Evolutionary conservation across 2,329 filamentous ascomycete genomes (phyloP).

Genomic region (Calycina herbarum): DNA sequence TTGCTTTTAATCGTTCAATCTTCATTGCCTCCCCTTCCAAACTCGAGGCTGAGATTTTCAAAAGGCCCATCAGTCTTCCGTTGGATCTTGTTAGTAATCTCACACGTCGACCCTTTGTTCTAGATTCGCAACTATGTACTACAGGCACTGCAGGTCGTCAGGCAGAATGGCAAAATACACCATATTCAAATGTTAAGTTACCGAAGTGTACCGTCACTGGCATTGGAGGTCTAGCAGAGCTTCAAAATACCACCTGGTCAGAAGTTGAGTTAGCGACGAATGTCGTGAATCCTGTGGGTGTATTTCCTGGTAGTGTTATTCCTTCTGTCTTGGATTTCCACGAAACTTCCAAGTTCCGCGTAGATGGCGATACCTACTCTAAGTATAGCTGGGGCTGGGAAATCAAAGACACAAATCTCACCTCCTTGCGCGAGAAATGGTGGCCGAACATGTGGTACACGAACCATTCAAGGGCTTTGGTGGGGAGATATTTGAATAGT

Average conservation of each 20-base stretch:
- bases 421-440: slow-evolving; percentile 6
- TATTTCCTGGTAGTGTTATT: slow-evolving; percentile 15
- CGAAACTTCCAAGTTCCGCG: neutral
- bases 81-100: slow-evolving; percentile 19
- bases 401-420: neutral
- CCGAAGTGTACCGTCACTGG: too few species aligned
- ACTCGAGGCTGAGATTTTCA: slow-evolving; percentile 14
- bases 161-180: too few species aligned
- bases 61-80: slow-evolving; percentile 21
- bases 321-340: slow-evolving; percentile 17
- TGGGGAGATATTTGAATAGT: slow-evolving; percentile 49
- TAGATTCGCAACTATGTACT: slow-evolving; percentile 3
- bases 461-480: slow-evolving; percentile 47
- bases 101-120: slow-evolving; percentile 15
- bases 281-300: neutral
- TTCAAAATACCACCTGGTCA: slow-evolving; percentile 12
- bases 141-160: too few species aligned
- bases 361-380: too few species aligned
- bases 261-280: slow-evolving; percentile 21
- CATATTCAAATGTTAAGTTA: too few species aligned
- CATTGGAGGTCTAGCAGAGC: too few species aligned
- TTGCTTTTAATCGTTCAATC: slow-evolving; percentile 22
- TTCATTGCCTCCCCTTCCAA: slow-evolving; percentile 17
- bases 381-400: neutral
- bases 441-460: slow-evolving; percentile 24